Evolutionary conservation across 176 grass and related monocot species (phyloP).

Genomic region (Carex parvula): DNA sequence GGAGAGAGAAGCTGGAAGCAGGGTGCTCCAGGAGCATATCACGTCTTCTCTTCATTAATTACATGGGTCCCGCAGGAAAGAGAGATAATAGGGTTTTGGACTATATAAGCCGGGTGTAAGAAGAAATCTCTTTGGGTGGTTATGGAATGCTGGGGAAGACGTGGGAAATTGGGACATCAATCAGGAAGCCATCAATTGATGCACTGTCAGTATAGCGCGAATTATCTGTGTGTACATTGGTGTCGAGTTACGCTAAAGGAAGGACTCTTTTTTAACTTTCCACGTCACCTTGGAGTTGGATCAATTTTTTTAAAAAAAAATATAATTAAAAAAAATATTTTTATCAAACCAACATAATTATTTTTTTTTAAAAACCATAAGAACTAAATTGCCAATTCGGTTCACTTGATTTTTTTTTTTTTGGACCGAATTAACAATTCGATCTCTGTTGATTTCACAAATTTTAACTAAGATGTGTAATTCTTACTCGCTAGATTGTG

Average conservation of each 20-base stretch:
- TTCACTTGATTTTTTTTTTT: too few species aligned
- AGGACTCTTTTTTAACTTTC: too few species aligned
- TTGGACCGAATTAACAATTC: too few species aligned
- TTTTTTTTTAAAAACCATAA: too few species aligned
- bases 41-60: background rate
- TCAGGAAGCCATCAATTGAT: background rate
- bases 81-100: background rate
- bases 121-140: background rate
- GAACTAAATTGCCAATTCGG: too few species aligned
- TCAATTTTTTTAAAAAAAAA: too few species aligned
- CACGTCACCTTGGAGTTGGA: too few species aligned
- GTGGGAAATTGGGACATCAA: background rate
- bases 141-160: constrained; percentile 6
- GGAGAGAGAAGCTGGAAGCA: background rate
- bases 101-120: background rate
- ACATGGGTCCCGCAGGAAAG: background rate
- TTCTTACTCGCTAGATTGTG: too few species aligned
- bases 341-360: too few species aligned
- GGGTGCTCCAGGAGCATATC: background rate
- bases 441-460: too few species aligned
- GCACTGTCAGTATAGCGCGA: background rate
- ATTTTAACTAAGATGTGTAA: too few species aligned
- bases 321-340: too few species aligned
- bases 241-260: background rate
- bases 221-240: background rate